Evolutionary conservation across 192 early-diverging fungal genomes (phyloP).

Genomic region (Backusella westeae): DNA sequence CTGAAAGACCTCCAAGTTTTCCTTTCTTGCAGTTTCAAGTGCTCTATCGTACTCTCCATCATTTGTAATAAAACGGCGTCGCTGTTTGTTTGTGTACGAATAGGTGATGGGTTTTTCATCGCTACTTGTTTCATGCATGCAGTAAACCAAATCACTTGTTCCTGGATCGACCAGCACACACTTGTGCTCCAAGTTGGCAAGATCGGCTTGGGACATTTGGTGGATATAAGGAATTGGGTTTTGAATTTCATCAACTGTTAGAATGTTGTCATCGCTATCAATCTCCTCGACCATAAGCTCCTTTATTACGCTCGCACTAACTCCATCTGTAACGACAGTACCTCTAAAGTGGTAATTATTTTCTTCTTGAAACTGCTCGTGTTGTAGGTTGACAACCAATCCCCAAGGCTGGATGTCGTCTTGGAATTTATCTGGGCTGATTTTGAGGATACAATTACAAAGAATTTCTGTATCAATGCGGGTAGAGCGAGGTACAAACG

Average conservation of each 20-base stretch:
- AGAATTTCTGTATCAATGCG: not conserved
- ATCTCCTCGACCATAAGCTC: not conserved
- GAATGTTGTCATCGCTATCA: not conserved
- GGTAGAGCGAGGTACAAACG: not conserved
- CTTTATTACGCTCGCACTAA: not conserved
- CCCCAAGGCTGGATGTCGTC: not conserved
- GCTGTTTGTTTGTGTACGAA: not conserved
- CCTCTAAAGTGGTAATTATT: not conserved
- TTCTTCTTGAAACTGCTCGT: not conserved
- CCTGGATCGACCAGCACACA: not conserved
- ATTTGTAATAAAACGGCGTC: not conserved
- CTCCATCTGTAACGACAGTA: not conserved
- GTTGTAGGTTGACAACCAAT: not conserved
- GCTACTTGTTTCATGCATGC: not conserved
- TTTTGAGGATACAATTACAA: not conserved
- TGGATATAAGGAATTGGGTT: not conserved
- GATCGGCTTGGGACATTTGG: not conserved
- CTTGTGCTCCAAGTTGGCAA: not conserved
- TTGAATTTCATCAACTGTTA: not conserved
- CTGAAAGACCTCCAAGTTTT: not conserved
- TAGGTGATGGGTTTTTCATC: not conserved
- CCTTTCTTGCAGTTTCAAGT: not conserved
- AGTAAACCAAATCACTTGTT: not conserved
- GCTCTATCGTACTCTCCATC: not conserved
- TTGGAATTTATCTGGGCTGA: not conserved